Base-by-base conservation (phyloP, 2,329 filamentous ascomycete species). In the Neonectria neomacrospora region DNA sequence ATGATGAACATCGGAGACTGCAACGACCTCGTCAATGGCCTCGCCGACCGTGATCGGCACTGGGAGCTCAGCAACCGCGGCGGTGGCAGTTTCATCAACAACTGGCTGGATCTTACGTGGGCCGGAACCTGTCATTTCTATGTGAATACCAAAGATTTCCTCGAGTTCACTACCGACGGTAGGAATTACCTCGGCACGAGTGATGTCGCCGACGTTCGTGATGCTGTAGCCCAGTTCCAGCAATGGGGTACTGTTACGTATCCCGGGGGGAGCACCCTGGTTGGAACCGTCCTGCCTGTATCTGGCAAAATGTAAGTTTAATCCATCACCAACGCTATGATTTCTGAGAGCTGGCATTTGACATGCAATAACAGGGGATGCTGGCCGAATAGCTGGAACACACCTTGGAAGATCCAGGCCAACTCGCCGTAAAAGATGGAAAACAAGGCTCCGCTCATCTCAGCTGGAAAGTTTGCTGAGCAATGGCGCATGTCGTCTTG, bases 231-330 rank as follows among this genome's bases (percentile, higher is more conserved):
- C 9, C 51, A 50, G 18, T 58, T 58, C 22, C 55, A 58, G 32
- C 26, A 58, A 30, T 50, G 47, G 55, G 55, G 55, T 23, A 58
- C 37, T 16, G 55, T 58, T n/a, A 51, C 55, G 18, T 58, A 44
- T 28, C 32, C 32, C 14, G 47, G 45, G 9, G 55, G 45, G 1
- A 51, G 44, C 20, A 10, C 32, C 5, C 32, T 20, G 18, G 47
- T 58, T 7, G 47, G 47, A 16, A 20, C 20, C 20, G 45, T 58
- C 7, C n/a, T 42, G 9, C 55, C 55, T 42, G 44, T 30, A 5
- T 42, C 45, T 16, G 55, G 55, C n/a, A 50, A 51, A 7, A 52
- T 34, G 55, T 58, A 51, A 58, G 55, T 47, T 28, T 2, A 5
- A 11, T 16, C 8, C 3, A 9, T 18, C 5, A 20, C 16, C 16